Evolutionary conservation across 1,284 basidiomycete genomes (phyloP).

Genomic region (Amylostereum areolatum): DNA sequence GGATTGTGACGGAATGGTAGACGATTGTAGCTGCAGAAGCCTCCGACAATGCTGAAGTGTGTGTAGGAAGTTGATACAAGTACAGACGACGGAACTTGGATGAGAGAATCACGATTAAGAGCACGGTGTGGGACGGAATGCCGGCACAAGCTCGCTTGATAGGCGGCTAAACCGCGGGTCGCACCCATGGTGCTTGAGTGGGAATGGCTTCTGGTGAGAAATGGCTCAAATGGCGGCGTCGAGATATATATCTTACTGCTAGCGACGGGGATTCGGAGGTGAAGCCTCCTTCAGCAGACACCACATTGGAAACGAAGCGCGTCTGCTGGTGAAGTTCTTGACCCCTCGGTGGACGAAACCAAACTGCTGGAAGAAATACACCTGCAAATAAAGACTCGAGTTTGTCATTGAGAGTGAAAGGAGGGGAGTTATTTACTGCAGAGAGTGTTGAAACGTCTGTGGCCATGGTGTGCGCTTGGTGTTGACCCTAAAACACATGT

Average conservation of each 20-base stretch:
- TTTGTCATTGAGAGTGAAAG: neutral
- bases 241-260: neutral
- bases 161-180: no score
- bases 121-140: no score
- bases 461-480: neutral
- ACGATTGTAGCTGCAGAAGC: no score
- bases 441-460: neutral
- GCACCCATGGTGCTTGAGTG: no score
- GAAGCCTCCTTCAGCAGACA: slow-evolving; percentile 1
- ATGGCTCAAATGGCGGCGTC: neutral
- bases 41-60: no score
- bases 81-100: no score
- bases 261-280: neutral
- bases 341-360: slow-evolving; percentile 1
- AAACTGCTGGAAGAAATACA: slow-evolving; percentile 2
- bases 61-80: no score
- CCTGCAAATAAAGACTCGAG: neutral
- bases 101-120: no score
- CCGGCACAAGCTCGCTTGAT: no score
- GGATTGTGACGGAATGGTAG: no score
- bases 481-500: neutral
- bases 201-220: no score
- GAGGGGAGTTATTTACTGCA: neutral
- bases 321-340: slow-evolving; percentile 1
- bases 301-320: slow-evolving; percentile 1